phyloP scores from a whole-genome alignment of 805 yeast species.

The Candida sakaeoensis region DNA sequence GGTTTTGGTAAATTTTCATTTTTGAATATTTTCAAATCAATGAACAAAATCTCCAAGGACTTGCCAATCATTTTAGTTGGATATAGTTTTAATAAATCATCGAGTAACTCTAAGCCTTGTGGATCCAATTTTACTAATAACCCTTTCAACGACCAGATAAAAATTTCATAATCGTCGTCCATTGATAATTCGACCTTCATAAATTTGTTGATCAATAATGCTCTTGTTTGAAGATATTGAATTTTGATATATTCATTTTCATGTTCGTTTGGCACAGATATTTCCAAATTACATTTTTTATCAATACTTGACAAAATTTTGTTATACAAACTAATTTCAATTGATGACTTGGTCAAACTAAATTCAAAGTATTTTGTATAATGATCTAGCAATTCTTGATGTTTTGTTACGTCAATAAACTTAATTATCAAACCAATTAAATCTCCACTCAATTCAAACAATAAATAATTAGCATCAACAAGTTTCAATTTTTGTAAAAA shows the following conservation, averaged over 20 bases:
- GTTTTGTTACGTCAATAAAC: conserved; percentile 37
- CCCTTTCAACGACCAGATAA: conserved; percentile 73
- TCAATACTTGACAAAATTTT: conserved; percentile 54
- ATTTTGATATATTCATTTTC: conserved; percentile 35
- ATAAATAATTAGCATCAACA: conserved; percentile 12
- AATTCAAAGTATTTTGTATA: conserved; percentile 30
- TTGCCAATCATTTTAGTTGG: conserved; percentile 37
- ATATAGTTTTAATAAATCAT: conserved; percentile 20
- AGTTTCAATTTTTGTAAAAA: conserved; percentile 20
- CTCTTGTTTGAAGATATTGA: conserved; percentile 53
- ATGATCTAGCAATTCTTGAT: conserved; percentile 43
- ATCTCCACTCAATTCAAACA: conserved; percentile 38
- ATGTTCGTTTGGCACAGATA: conserved; percentile 5
- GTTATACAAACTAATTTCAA: conserved; percentile 36
- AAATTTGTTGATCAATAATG: conserved; percentile 51
- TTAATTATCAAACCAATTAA: conserved; percentile 40
- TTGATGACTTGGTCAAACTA: conserved; percentile 16
- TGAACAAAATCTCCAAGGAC: conserved; percentile 59
- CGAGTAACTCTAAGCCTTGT: conserved; percentile 22
- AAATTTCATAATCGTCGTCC: conserved; percentile 41
- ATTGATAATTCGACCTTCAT: conserved; percentile 20
- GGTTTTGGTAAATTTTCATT: conserved; percentile 35
- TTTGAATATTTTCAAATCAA: conserved; percentile 61
- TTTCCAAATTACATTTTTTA: conserved; percentile 23
- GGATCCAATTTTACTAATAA: conserved; percentile 55